Base-by-base conservation (phyloP, 129 eudicot species). In the Ambrosia trifida region DNA sequence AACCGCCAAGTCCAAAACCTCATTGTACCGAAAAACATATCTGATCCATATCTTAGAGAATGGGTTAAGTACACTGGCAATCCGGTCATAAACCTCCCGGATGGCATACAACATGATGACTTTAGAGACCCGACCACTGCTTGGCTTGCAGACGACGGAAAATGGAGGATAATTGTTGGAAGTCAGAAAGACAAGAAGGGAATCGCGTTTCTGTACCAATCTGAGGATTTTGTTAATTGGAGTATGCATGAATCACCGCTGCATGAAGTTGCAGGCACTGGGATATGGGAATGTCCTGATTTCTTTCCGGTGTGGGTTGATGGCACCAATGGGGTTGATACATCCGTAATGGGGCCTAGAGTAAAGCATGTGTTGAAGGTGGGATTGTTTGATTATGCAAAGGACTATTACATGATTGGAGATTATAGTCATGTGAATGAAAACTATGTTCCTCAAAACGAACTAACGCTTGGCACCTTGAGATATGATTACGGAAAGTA, bases 271-370 rank as follows among this genome's bases (percentile, higher is more conserved):
- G 45, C 50, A 10, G 69, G 45, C 7, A 80, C 81, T 1, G 88
- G 86, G 35, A 78, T 83, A 79, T 89, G 90, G 88, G 96, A 89
- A 68, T 86, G 96, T 58, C 83, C 85, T 3, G 93, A 89, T 74
- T 89, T 89, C 44, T 90, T 68, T 46, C 94, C 94, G 3, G 91
- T 87, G 70, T 73, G 62, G 56, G 36, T 43, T 10, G 76, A 65
- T 17, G 61, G 79, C 62, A 52, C 33, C 16, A 72, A 72, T 7
- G 96, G 88, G 24, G 65, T 81, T 0, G 91, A 85, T 17, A 81
- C 86, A 1, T 83, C 88, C 2, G 57, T 18, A 1, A 40, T 51
- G 18, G 76, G 73, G 8, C 4, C 47, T 3, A 76, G 62, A 3
- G 67, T 79, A 11, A 90, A 87, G 78, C 83, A 84, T 69, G 96